Evolutionary conservation across 495 filamentous ascomycete species (phyloP), one percentile per base, ranked within the genome.

Genomic region (Rostrohypoxylon terebratum): DNA sequence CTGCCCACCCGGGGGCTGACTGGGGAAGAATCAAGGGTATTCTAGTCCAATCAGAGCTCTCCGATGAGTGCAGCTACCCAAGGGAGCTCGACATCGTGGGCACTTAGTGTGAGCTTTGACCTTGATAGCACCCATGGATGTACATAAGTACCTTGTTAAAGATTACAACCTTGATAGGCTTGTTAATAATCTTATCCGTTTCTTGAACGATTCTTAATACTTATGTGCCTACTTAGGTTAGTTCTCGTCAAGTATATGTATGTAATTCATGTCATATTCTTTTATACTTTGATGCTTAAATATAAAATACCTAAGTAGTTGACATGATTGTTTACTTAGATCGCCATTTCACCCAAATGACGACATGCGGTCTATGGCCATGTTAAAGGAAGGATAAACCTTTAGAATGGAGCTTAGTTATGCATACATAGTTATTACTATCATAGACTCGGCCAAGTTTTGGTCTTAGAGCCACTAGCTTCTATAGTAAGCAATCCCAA

Each of bases 401-500:
- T 38, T 8, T 38, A 13, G 13, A 8, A 38, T 38, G 13, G 13
- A 38, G 36, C 36, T 9, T 38, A 5, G 28, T 28, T 28, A 28
- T 28, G 28, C 28, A 28, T 28, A 28, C n/a, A n/a, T n/a, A n/a
- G n/a, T n/a, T n/a, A 5, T 33, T 34, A 25, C 3, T 25, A 47
- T 47, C 31, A 34, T 21, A n/a, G 38, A 57, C 16, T 14, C 18
- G 16, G 13, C 25, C 31, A 55, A 54, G 51, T 36, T 58, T 28
- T 16, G n/a, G 38, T 42, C 7, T 40, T 16, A 21, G 33, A 44
- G 38, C 18, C 40, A 36, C 28, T 33, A 40, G 44, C 23, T 45
- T 16, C 23, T 25, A 18, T 69, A 69, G 66, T 63, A 69, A 69
- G 66, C 66, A 58, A 69, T 69, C 51, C 66, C 57, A 55, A 18